These are phyloP conservation scores for Astrocystis sublimbata DNA, from an alignment of 495 filamentous ascomycete species.

Conservation along the genomic window DNA sequence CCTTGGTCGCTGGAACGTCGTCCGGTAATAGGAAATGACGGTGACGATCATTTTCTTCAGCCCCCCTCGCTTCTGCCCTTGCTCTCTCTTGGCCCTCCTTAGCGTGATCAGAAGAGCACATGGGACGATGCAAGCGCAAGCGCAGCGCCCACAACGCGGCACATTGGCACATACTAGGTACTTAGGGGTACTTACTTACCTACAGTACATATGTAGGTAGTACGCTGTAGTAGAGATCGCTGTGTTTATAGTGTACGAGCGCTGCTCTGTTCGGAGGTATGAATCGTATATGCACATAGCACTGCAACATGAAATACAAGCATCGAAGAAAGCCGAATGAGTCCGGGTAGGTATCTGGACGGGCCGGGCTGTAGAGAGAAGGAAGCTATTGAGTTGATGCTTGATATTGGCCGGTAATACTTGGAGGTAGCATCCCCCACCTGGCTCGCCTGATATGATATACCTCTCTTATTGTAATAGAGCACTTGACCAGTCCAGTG, in stretches of 20 bases:
- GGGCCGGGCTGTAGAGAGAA: too few relatives aligned
- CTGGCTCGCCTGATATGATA: too few relatives aligned
- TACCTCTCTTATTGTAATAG: not conserved
- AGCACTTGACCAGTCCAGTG: slow-evolving; percentile 7
- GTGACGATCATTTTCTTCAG: not conserved
- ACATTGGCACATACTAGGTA: too few relatives aligned
- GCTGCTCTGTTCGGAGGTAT: too few relatives aligned
- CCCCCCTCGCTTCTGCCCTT: slow-evolving; percentile 4
- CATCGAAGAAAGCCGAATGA: too few relatives aligned
- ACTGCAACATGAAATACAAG: too few relatives aligned
- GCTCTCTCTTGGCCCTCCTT: too few relatives aligned
- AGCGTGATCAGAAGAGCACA: not conserved
- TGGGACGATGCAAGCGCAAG: not conserved
- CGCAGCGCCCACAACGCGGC: not conserved
- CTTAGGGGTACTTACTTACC: not conserved
- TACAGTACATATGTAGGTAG: not conserved
- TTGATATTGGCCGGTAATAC: not conserved
- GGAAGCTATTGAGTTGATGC: too few relatives aligned
- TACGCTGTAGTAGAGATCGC: too few relatives aligned
- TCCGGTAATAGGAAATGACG: not conserved
- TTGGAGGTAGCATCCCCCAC: not conserved
- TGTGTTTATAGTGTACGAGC: too few relatives aligned
- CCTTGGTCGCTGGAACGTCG: not conserved
- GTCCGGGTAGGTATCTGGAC: too few relatives aligned
- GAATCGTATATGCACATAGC: too few relatives aligned